These are phyloP conservation scores for Posidonia australis DNA, from an alignment of 106 monocot genomes.

Conservation along the genomic window DNA sequence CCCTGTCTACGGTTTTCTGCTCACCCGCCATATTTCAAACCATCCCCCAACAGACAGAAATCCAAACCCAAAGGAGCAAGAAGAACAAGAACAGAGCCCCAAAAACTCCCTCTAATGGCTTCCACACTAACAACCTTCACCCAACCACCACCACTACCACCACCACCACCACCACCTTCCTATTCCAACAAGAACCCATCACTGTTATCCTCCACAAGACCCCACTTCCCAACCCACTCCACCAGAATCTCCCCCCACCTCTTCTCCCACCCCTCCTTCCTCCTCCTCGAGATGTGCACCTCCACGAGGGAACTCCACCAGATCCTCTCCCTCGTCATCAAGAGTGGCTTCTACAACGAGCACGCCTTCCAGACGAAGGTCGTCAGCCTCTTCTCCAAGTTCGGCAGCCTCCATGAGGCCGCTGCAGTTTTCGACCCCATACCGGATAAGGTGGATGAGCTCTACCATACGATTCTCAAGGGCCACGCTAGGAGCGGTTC, in stretches of 20 bases:
- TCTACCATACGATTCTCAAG: constrained; percentile 44
- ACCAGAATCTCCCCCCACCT: constrained; percentile 1
- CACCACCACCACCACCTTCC: not conserved
- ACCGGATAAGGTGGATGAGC: constrained; percentile 26
- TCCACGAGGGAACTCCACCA: constrained; percentile 28
- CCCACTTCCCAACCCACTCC: not conserved
- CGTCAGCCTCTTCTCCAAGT: constrained; percentile 44
- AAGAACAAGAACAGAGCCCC: not conserved
- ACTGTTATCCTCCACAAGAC: not conserved
- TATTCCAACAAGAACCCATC: not conserved
- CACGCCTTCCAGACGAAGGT: constrained; percentile 40
- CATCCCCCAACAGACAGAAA: too few species aligned
- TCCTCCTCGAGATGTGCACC: constrained; percentile 43
- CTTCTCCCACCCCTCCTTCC: constrained; percentile 30
- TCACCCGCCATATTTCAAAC: not conserved
- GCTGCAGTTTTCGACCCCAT: constrained; percentile 33
- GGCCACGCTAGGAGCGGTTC: constrained; percentile 25
- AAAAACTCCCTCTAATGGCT: not conserved
- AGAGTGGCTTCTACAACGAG: constrained; percentile 25
- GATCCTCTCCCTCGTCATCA: constrained; percentile 37
- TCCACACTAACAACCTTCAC: constrained; percentile 1
- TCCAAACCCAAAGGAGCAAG: not conserved
- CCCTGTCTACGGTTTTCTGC: too few species aligned
- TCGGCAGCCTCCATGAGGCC: constrained; percentile 39
- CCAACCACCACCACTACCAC: not conserved